A percentile compares a stretch with the other conserved stretches of the same genome.
These are phyloP conservation scores for Backusella circina DNA, from an alignment of 192 early-diverging fungal genomes.

Conservation along the genomic window DNA sequence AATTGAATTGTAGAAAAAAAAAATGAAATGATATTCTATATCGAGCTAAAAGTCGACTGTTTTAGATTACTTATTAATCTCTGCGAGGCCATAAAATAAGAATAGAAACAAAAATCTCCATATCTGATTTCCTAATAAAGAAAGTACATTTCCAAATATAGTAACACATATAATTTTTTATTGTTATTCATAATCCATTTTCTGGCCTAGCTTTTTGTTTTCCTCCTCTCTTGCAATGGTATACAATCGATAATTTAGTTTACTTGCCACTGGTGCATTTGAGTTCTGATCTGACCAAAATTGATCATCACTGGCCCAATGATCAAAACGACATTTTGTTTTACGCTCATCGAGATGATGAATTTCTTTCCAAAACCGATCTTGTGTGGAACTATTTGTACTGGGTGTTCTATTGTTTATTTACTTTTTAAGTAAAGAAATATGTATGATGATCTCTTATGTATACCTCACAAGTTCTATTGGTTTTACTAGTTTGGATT, in stretches of 20 bases:
- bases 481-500: neutral
- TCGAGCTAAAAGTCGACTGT: too few species aligned
- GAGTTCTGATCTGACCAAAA: constrained; percentile 9
- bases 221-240: neutral
- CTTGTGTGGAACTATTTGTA: neutral
- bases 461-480: neutral
- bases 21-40: too few species aligned
- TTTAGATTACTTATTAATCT: too few species aligned
- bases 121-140: too few species aligned
- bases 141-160: neutral
- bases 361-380: constrained; percentile 18
- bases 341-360: neutral
- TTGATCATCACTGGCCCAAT: neutral
- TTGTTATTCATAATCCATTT: neutral
- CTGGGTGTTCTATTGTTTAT: neutral
- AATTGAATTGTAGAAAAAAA: too few species aligned
- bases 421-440: neutral
- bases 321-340: neutral
- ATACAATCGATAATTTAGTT: neutral
- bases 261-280: neutral
- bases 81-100: too few species aligned
- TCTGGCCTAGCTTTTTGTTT: neutral
- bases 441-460: neutral
- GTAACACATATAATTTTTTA: neutral
- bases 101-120: too few species aligned